A percentile compares a stretch with the other conserved stretches of the same genome.
These are phyloP conservation scores for Chlorella sp. DNA, from an alignment of 139 green algal species.

Conservation along the genomic window DNA sequence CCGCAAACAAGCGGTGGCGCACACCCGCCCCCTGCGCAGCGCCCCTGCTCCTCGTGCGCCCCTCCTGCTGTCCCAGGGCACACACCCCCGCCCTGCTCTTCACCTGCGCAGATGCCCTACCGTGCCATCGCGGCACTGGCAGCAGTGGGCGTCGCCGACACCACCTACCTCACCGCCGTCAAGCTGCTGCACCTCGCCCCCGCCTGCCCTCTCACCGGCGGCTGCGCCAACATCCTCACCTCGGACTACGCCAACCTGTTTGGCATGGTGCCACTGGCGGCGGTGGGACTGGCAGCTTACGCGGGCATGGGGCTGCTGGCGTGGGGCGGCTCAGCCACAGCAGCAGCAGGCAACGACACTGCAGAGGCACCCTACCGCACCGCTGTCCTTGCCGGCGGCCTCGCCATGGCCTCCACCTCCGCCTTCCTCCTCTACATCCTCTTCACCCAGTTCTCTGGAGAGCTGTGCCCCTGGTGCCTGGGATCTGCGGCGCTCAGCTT, in stretches of 20 bases:
- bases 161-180: constrained; percentile 79
- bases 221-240: constrained; percentile 79
- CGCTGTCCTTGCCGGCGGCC: constrained; percentile 53
- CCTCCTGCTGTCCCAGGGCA: background rate
- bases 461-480: constrained; percentile 77
- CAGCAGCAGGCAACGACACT: constrained; percentile 1
- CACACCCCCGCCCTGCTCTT: background rate
- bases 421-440: constrained; percentile 81
- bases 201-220: constrained; percentile 70
- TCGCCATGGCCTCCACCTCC: constrained; percentile 70
- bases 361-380: constrained; percentile 11
- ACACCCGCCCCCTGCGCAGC: background rate
- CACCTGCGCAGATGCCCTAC: constrained; percentile 21
- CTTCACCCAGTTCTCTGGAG: constrained; percentile 67
- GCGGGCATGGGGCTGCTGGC: constrained; percentile 58
- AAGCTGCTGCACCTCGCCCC: constrained; percentile 71
- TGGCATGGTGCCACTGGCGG: constrained; percentile 75
- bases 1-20: background rate
- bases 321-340: background rate
- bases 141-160: constrained; percentile 71
- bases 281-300: constrained; percentile 76
- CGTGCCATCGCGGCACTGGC: constrained; percentile 58
- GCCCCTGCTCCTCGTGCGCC: background rate
- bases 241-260: constrained; percentile 78
- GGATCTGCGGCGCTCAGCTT: constrained; percentile 71